Conservation (phyloP, 495 filamentous ascomycete species). For the Bathelium albidoporum region DNA sequence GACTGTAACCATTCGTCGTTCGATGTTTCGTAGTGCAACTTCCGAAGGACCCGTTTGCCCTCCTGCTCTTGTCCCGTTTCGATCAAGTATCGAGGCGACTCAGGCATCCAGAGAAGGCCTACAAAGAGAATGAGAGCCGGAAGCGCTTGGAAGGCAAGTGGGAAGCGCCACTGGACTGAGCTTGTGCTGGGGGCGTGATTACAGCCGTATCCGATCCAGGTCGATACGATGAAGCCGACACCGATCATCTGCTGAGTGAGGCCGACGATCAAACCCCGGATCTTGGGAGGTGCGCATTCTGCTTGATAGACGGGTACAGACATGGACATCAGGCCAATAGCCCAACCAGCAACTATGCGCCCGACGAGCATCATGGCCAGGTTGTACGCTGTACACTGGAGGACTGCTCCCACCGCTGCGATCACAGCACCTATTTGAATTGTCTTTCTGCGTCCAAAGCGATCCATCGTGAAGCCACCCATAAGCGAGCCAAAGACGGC, state of each 20-base stretch:
- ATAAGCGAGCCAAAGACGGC: slow-evolving; percentile 12
- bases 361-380: slow-evolving; percentile 51
- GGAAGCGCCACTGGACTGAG: slow-evolving; percentile 7
- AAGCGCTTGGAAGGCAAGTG: slow-evolving; percentile 9
- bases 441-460: slow-evolving; percentile 42
- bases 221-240: slow-evolving; percentile 10
- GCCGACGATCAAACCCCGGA: slow-evolving; percentile 7
- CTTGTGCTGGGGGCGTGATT: not conserved
- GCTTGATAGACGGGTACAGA: slow-evolving; percentile 47
- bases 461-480: slow-evolving; percentile 24
- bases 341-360: slow-evolving; percentile 52
- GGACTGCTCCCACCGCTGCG: slow-evolving; percentile 44
- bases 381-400: slow-evolving; percentile 44
- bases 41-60: slow-evolving; percentile 46
- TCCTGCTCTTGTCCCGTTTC: slow-evolving; percentile 38
- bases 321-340: slow-evolving; percentile 49
- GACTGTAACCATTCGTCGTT: slow-evolving; percentile 41
- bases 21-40: slow-evolving; percentile 39
- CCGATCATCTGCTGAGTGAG: slow-evolving; percentile 5
- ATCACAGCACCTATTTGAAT: slow-evolving; percentile 48
- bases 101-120: slow-evolving; percentile 10
- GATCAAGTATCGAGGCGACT: slow-evolving; percentile 7
- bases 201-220: slow-evolving; percentile 13
- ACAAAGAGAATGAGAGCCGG: slow-evolving; percentile 6
- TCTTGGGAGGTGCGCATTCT: slow-evolving; percentile 31